Evolutionary conservation across 2,329 filamentous ascomycete species (phyloP).

Genomic region (Thelonectria discophora): DNA sequence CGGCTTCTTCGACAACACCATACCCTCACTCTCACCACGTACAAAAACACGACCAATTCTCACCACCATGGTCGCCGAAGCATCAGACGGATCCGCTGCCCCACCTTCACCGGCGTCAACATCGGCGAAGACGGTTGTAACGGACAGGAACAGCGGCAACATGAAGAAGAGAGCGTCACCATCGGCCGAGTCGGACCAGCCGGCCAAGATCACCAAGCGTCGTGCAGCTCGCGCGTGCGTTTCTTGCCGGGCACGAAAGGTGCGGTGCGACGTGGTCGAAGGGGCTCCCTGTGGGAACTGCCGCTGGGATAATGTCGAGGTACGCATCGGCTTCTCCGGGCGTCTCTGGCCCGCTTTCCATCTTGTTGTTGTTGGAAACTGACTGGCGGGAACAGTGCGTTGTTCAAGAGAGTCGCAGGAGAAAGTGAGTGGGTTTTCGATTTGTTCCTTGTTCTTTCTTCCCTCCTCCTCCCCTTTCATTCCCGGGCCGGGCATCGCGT

Average conservation of each 20-base stretch:
- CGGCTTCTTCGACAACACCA: not conserved
- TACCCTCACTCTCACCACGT: not conserved
- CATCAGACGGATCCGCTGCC: conserved; percentile 38
- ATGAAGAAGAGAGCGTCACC: conserved; percentile 48
- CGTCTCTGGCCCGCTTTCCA: conserved; percentile 23
- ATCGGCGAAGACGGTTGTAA: conserved; percentile 34
- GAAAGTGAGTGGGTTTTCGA: conserved; percentile 72
- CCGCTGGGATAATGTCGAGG: conserved; percentile 78
- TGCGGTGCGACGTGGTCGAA: conserved; percentile 93
- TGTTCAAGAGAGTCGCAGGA: conserved; percentile 82
- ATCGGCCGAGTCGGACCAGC: conserved; percentile 42
- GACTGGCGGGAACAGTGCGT: conserved; percentile 59
- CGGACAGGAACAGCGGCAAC: conserved; percentile 45
- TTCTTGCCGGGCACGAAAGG: conserved; percentile 87
- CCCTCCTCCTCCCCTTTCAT: too few relatives aligned
- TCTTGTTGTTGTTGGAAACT: conserved; percentile 18
- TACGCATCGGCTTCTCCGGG: conserved; percentile 36
- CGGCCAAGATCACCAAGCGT: conserved; percentile 71
- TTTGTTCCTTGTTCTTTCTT: not conserved
- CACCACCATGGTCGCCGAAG: conserved; percentile 36
- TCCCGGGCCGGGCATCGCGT: conserved; percentile 19
- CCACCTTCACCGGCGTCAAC: conserved; percentile 45
- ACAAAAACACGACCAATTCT: conserved; percentile 3
- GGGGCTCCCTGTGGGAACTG: conserved; percentile 89
- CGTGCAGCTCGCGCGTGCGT: conserved; percentile 92